phyloP scores from a whole-genome alignment of 2,329 filamentous ascomycete species.

The Fusarium newnesense region DNA sequence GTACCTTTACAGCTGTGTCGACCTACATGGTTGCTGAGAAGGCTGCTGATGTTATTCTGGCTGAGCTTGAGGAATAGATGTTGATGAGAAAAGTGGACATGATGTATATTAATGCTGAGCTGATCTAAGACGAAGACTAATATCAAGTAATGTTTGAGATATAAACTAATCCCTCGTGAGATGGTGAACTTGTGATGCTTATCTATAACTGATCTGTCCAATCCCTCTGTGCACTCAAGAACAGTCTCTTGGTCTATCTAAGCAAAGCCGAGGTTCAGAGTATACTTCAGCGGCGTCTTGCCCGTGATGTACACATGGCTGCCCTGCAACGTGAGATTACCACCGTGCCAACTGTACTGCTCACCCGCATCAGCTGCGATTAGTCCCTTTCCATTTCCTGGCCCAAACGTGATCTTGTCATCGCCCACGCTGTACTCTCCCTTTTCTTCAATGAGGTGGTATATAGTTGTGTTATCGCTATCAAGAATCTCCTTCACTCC shows the following conservation, averaged over 20 bases:
- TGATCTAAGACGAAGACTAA: not conserved
- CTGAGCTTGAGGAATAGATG: slow-evolving; percentile 11
- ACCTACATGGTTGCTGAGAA: slow-evolving; percentile 50
- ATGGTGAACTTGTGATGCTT: accelerated
- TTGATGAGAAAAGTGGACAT: not conserved
- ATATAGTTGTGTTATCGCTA: slow-evolving; percentile 10
- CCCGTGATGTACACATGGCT: slow-evolving; percentile 19
- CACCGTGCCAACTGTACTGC: slow-evolving; percentile 18
- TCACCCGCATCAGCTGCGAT: slow-evolving; percentile 13
- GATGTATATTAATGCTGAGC: not conserved
- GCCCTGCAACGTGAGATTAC: slow-evolving; percentile 5
- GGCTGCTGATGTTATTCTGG: slow-evolving; percentile 47
- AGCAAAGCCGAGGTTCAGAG: slow-evolving; percentile 12
- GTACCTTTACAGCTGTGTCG: slow-evolving; percentile 48
- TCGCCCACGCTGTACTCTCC: not conserved
- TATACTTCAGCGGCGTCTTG: slow-evolving; percentile 12
- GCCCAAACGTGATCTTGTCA: slow-evolving; percentile 3
- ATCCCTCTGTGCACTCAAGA: accelerated
- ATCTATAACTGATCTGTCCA: accelerated
- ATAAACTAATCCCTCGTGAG: accelerated
- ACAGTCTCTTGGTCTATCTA: not conserved
- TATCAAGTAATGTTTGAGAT: not conserved
- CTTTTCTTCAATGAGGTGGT: not conserved
- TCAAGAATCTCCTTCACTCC: slow-evolving; percentile 9
- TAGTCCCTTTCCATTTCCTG: not conserved